Evolutionary conservation across 148 eudicot species (phyloP), one percentile per base, ranked within the genome.

Genomic region (Vaccinium vitisidaea): DNA sequence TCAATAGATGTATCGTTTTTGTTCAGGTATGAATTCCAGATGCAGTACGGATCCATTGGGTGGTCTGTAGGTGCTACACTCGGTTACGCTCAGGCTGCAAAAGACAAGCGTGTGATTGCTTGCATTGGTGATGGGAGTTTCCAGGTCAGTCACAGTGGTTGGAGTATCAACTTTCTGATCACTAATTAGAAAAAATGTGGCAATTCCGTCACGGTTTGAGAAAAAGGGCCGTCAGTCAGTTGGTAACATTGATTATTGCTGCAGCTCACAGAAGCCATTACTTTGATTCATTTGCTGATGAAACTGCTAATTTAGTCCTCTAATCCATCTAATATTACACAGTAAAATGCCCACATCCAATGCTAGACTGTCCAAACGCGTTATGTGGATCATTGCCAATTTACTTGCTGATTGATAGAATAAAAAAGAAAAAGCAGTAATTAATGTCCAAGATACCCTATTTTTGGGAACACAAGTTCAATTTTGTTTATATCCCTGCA

Each of bases 51-150:
- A 82, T 94, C 97, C 13, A 92, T 94, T 27, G 97, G 94, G 80
- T 94, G 97, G 97, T 90, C 97, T 8, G 94, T 94, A 46, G 98
- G 98, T 85, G 95, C 98, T 61, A 92, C 98, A 50, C 88, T 94
- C 61, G 98, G 98, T 49, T 94, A 94, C 86, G 95, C 98, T 81
- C 98, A 93, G 87, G 98, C 95, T 63, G 95, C 93, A 5, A 89
- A 91, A 86, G 90, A 90, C 79, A 93, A 93, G 83, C 91, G 98
- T 49, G 92, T 94, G 50, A 89, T 94, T 85, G 89, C 98, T 83
- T 94, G 92, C 90, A 93, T 93, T 75, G 95, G 98, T 59, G 95
- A 94, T 85, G 98, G 98, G 30, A 94, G 98, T 86, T 94, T 94
- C 80, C 98, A 93, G 95, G 97, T 92, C 12, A 88, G 92, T 53